Base-by-base conservation (phyloP, 1,284 basidiomycete species). In the Ustilago esculenta region DNA sequence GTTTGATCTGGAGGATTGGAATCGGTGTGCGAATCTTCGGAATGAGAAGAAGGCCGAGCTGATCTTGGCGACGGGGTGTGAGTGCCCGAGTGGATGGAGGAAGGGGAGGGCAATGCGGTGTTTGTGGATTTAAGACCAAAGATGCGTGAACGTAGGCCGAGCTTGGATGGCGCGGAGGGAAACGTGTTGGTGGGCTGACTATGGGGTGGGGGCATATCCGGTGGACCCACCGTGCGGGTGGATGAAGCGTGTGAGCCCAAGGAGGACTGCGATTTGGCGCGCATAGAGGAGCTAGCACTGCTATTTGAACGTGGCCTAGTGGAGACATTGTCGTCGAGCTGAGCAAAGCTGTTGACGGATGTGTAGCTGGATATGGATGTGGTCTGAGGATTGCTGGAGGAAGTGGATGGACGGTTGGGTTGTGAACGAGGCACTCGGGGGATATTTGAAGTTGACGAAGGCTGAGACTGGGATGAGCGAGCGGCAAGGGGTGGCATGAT, bases 61-160 rank as follows among this genome's bases (percentile, higher is more conserved):
- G 60, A 70, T 29, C 35, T 41, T 12, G 60, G 66, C 15, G 66
- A 64, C 8, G 60, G 48, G 10, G 49, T 56, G 8, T 64, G 48
- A 21, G 47, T 51, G 18, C 46, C 52, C 32, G 56, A 56, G 12
- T 56, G 56, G 14, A 49, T 24, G 12, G 60, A 49, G 10, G 60
- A 51, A 0, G 52, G 23, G 9, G 60, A 47, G 6, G 47, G 40
- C 30, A 60, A 51, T 11, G 49, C 51, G 11, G 14, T 32, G 23
- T 61, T 60, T 21, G 35, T n/a, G 10, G 37, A 23, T 30, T 61
- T 72, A 32, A 48, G 20, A n/a, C 69, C 69, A 20, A 72, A 72
- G 24, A 72, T 52, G 37, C 69, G 49, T 2, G 58, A 49, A 18
- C 64, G 54, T 6, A 72, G 55, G 47, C 69, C 63, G 27, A 42